Evolutionary conservation across 2,329 filamentous ascomycete species (phyloP).

Genomic region (Blastomyces parvus): DNA sequence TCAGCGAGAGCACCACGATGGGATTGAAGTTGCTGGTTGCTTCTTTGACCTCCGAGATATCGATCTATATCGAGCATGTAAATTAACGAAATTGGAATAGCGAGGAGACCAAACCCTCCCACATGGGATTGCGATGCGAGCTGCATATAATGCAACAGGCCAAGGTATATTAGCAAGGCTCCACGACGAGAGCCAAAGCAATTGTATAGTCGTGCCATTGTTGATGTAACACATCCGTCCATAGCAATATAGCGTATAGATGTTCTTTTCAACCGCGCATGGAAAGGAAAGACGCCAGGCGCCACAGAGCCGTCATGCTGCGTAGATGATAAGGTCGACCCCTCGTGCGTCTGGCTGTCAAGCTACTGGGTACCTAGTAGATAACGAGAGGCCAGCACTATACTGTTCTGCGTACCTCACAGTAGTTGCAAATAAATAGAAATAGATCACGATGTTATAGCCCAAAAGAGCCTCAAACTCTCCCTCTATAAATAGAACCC

Average conservation of each 20-base stretch:
- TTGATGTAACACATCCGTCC: background rate
- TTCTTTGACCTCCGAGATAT: background rate
- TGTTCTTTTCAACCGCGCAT: too few species aligned
- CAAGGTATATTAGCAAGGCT: background rate
- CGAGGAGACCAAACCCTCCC: background rate
- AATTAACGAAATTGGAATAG: background rate
- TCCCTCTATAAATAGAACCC: background rate
- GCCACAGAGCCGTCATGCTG: too few species aligned
- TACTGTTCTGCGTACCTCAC: too few species aligned
- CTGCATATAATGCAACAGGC: background rate
- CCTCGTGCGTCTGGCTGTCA: too few species aligned
- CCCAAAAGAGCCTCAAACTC: too few species aligned
- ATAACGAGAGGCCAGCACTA: too few species aligned
- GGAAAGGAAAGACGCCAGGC: too few species aligned
- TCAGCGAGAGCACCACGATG: background rate
- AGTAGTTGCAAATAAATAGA: too few species aligned
- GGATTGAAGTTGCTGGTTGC: background rate
- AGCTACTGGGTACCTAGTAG: too few species aligned
- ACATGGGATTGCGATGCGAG: background rate
- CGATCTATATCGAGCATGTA: background rate
- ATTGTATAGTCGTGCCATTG: background rate
- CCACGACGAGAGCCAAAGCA: background rate
- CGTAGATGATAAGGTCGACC: too few species aligned
- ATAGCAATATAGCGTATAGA: too few species aligned
- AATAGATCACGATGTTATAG: too few species aligned